These are phyloP conservation scores for Turnera subulata DNA, from an alignment of 345 rosid genomes.

Conservation along the genomic window DNA sequence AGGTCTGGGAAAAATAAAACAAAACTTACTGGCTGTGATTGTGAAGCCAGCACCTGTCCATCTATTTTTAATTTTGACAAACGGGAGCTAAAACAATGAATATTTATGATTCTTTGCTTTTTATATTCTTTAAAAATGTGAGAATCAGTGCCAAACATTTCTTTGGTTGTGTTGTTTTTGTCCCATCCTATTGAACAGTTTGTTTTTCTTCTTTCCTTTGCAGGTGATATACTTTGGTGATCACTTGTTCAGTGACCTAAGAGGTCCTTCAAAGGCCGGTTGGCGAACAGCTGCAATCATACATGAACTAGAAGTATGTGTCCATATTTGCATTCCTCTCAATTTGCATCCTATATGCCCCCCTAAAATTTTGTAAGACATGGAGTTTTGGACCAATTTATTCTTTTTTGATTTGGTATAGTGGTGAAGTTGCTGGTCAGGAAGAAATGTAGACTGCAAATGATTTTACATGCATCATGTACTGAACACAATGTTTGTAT, in stretches of 20 bases:
- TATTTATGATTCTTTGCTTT: too few relatives aligned
- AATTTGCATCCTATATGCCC: conserved; percentile 3
- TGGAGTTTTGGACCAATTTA: neutral
- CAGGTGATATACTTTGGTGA: conserved; percentile 97
- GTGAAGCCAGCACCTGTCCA: too few relatives aligned
- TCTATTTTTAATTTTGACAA: too few relatives aligned
- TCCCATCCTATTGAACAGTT: neutral
- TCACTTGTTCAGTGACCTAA: conserved; percentile 92
- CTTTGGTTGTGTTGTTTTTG: neutral
- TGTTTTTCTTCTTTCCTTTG: neutral
- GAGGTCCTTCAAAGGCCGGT: conserved; percentile 96
- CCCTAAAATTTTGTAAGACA: neutral
- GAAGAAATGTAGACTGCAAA: neutral
- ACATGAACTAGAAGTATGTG: conserved; percentile 89
- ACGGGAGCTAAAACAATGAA: too few relatives aligned
- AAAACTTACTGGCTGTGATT: neutral
- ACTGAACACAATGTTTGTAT: too few relatives aligned
- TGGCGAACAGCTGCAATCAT: conserved; percentile 99
- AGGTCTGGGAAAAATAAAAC: neutral
- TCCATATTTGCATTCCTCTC: conserved; percentile 10
- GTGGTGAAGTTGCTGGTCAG: neutral
- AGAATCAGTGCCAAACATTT: neutral
- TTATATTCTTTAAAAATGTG: too few relatives aligned
- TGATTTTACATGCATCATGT: neutral
- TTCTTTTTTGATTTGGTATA: neutral